Conservation (phyloP, 441 rosid genomes). For the Monsonia emarginata region DNA sequence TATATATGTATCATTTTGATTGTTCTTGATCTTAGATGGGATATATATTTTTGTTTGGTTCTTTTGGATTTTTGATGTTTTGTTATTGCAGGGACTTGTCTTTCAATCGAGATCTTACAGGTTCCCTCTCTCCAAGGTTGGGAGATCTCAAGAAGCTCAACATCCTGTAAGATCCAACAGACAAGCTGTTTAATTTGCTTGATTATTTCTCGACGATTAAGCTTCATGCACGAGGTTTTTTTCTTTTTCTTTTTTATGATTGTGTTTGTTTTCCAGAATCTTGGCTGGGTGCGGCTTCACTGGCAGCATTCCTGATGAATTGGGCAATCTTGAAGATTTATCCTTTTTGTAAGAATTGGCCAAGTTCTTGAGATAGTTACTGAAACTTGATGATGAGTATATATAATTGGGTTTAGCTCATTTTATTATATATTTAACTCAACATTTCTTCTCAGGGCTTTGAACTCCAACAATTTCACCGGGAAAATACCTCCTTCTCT, state of each 20-base stretch:
- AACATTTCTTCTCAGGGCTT: slow-evolving; percentile 44
- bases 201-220: background rate
- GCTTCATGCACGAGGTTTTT: background rate
- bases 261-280: slow-evolving; percentile 39
- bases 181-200: background rate
- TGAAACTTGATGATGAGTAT: background rate
- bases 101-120: slow-evolving; percentile 56
- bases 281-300: slow-evolving; percentile 74
- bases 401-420: background rate
- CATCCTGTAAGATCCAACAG: slow-evolving; percentile 43
- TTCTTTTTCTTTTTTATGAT: background rate
- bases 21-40: background rate
- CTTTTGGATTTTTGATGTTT: slow-evolving; percentile 5
- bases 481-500: slow-evolving; percentile 63
- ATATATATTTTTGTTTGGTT: background rate
- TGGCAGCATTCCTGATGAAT: slow-evolving; percentile 63
- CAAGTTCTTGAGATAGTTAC: no score
- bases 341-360: slow-evolving; percentile 67
- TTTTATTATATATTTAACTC: slow-evolving; percentile 3
- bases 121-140: slow-evolving; percentile 57
- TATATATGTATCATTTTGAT: background rate
- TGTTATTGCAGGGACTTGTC: slow-evolving; percentile 66
- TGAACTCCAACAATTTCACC: slow-evolving; percentile 76
- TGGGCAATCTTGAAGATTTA: slow-evolving; percentile 66
- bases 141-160: slow-evolving; percentile 67